Percentiles rank a stretch among this genome's conserved stretches.
Conservation (phyloP, 805 yeast species). For the Metschnikowia cubensis region DNA sequence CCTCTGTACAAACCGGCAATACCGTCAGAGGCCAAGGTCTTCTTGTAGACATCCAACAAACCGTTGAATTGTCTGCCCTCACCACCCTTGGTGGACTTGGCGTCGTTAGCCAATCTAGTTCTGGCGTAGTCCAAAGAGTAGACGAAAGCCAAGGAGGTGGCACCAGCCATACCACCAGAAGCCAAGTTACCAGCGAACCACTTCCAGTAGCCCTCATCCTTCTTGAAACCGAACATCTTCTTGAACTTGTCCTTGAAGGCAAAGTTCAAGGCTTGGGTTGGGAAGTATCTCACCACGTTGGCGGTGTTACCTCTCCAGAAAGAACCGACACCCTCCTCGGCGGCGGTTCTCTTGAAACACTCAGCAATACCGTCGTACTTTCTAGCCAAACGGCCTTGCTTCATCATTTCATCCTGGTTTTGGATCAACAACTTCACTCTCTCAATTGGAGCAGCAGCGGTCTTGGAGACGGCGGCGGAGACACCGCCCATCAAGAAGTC, state of each 20-base stretch:
- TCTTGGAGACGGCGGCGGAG: constrained; percentile 97
- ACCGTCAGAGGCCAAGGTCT: constrained; percentile 95
- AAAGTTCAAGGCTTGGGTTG: constrained; percentile 97
- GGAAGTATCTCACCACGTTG: constrained; percentile 98
- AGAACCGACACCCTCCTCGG: constrained; percentile 85
- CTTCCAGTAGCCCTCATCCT: constrained; percentile 85
- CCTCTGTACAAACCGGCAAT: constrained; percentile 98
- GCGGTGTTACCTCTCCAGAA: constrained; percentile 99
- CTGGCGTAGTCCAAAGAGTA: constrained; percentile 98
- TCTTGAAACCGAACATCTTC: constrained; percentile 94
- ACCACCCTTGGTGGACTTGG: constrained; percentile 78
- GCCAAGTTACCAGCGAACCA: constrained; percentile 99
- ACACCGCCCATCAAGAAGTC: constrained; percentile 96
- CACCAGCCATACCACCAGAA: constrained; percentile 99
- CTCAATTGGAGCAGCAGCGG: constrained; percentile 97
- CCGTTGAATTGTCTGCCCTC: constrained; percentile 98
- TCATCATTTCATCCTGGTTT: constrained; percentile 97
- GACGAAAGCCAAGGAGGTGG: constrained; percentile 86
- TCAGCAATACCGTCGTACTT: constrained; percentile 88
- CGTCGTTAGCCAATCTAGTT: constrained; percentile 98
- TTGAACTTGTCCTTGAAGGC: constrained; percentile 98
- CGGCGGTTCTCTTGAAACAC: constrained; percentile 92
- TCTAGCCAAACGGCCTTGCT: constrained; percentile 89
- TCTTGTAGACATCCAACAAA: constrained; percentile 91
- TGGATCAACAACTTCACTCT: constrained; percentile 95